These are phyloP conservation scores for Inga leiocalycina DNA, from an alignment of 306 rosid genomes.

Conservation along the genomic window DNA sequence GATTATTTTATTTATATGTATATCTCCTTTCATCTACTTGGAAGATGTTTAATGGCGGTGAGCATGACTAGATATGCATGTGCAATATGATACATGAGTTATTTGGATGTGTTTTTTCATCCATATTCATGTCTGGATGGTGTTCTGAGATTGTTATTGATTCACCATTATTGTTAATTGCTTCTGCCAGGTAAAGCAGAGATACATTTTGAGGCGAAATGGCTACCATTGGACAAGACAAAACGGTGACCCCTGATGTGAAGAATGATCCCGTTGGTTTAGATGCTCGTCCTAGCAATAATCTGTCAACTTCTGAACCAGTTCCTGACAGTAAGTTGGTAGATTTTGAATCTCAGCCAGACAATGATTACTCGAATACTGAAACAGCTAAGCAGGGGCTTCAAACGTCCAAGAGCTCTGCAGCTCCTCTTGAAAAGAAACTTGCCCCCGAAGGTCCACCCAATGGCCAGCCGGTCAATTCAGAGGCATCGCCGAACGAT, in stretches of 20 bases:
- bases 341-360: slow-evolving; percentile 17
- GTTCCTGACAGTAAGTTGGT: slow-evolving; percentile 1
- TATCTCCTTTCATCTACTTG: neutral
- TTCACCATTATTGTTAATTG: slow-evolving; percentile 1
- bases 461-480: slow-evolving; percentile 7
- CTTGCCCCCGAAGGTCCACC: slow-evolving; percentile 24
- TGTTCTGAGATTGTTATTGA: neutral
- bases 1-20: neutral
- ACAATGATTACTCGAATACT: slow-evolving; percentile 30
- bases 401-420: slow-evolving; percentile 28
- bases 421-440: slow-evolving; percentile 21
- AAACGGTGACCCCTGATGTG: slow-evolving; percentile 30
- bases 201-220: slow-evolving; percentile 42
- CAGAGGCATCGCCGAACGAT: slow-evolving; percentile 25
- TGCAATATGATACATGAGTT: neutral
- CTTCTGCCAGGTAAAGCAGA: slow-evolving; percentile 38
- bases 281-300: slow-evolving; percentile 32
- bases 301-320: slow-evolving; percentile 29
- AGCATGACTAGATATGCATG: neutral
- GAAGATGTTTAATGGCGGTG: neutral
- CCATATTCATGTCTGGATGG: neutral
- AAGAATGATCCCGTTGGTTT: slow-evolving; percentile 26
- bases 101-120: slow-evolving; percentile 22
- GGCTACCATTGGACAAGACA: slow-evolving; percentile 56
- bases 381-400: slow-evolving; percentile 16